Conservation (phyloP, 1,139 yeast genomes). For the Torulaspora globosa region DNA sequence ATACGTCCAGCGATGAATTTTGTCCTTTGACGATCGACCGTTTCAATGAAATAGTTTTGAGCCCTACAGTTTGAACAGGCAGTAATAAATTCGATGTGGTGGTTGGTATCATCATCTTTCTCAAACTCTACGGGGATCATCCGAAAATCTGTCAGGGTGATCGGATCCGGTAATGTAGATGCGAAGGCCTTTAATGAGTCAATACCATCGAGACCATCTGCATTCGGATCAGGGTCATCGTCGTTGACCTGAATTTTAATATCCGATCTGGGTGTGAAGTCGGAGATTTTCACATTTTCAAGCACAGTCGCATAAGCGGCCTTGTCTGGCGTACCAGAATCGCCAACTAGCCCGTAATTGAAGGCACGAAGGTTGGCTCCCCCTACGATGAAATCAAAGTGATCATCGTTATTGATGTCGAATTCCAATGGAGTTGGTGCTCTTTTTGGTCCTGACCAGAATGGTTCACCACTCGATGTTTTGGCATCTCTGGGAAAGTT, state of each 20-base stretch:
- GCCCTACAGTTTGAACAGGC: conserved; percentile 98
- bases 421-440: conserved; percentile 83
- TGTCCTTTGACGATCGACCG: conserved; percentile 71
- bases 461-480: conserved; percentile 86
- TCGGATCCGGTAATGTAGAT: conserved; percentile 79
- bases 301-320: conserved; percentile 47
- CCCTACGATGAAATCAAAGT: conserved; percentile 75
- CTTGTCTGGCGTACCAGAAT: conserved; percentile 46
- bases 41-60: conserved; percentile 76
- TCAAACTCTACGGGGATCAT: conserved; percentile 87
- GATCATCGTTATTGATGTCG: conserved; percentile 71
- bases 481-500: conserved; percentile 93
- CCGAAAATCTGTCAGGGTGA: conserved; percentile 83
- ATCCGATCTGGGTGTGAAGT: conserved; percentile 70
- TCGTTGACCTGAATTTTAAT: conserved; percentile 84
- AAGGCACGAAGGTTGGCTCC: conserved; percentile 90
- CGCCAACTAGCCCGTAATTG: conserved; percentile 78
- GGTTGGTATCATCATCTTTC: conserved; percentile 95
- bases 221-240: conserved; percentile 79
- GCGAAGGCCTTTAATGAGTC: conserved; percentile 60
- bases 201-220: conserved; percentile 50
- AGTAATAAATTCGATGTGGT: conserved; percentile 93
- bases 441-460: conserved; percentile 98
- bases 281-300: conserved; percentile 53
- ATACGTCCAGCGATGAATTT: conserved; percentile 90